phyloP scores from a whole-genome alignment of 1,139 yeast species.

The Kodamaea derodonti region DNA sequence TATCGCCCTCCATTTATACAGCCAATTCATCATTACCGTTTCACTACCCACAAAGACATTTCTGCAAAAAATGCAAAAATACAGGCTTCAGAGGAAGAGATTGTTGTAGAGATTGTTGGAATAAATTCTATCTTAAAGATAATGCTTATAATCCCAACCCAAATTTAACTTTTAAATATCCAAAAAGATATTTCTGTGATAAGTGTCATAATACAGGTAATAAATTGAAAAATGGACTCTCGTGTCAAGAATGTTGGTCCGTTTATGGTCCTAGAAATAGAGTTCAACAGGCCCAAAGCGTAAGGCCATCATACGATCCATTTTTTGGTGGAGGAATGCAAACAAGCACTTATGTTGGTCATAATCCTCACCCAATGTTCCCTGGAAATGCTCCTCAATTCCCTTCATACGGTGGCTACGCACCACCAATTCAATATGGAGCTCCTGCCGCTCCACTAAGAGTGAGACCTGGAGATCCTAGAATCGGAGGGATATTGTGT shows the following conservation, averaged over 20 bases:
- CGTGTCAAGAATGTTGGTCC: constrained; percentile 74
- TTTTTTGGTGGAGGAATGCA: constrained; percentile 16
- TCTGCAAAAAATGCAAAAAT: constrained; percentile 39
- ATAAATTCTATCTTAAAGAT: constrained; percentile 22
- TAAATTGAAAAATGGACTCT: constrained; percentile 57
- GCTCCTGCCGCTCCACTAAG: neutral
- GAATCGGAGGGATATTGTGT: constrained; percentile 76
- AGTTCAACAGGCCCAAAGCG: constrained; percentile 7
- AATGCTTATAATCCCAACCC: constrained; percentile 41
- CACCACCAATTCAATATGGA: constrained; percentile 3
- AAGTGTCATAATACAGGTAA: constrained; percentile 77
- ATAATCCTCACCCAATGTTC: constrained; percentile 2
- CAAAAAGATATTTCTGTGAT: constrained; percentile 55
- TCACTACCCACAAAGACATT: constrained; percentile 33
- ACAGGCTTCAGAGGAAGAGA: constrained; percentile 34
- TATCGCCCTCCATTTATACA: constrained; percentile 10
- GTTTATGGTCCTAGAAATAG: constrained; percentile 49
- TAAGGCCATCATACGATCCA: constrained; percentile 5
- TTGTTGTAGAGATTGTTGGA: constrained; percentile 38
- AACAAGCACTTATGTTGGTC: constrained; percentile 10
- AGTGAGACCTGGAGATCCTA: constrained; percentile 64
- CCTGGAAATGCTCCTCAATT: constrained; percentile 1
- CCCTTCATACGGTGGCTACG: neutral
- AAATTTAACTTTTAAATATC: constrained; percentile 48
- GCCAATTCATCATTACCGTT: constrained; percentile 50